phyloP scores from a whole-genome alignment of 257 asterid species.

The Ilex aquifolium region DNA sequence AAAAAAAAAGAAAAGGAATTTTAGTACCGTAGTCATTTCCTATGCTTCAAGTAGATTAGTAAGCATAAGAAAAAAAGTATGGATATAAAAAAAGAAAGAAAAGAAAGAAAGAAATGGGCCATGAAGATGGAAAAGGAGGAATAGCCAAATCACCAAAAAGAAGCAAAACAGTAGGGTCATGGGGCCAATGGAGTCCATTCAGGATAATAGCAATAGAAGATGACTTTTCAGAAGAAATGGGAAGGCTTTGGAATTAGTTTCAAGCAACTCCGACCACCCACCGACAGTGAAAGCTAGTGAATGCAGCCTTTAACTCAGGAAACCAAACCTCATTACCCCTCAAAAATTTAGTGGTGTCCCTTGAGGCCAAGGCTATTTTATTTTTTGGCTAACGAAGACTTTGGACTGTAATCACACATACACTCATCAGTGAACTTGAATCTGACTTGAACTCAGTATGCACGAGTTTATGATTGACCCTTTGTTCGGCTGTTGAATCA shows the following conservation, averaged over 20 bases:
- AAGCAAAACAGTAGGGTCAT: slow-evolving; percentile 22
- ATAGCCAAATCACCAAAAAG: slow-evolving; percentile 18
- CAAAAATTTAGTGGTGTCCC: slow-evolving; percentile 6
- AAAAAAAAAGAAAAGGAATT: no score
- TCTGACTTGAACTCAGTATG: no score
- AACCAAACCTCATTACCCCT: slow-evolving; percentile 1
- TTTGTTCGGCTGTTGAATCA: no score
- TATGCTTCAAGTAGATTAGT: no score
- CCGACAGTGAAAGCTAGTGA: slow-evolving; percentile 31
- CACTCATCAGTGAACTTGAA: no score
- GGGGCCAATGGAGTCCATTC: slow-evolving; percentile 5
- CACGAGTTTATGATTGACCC: no score
- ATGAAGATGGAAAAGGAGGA: slow-evolving; percentile 7
- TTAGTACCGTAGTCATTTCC: no score
- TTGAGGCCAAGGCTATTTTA: slow-evolving; percentile 11
- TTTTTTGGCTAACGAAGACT: background rate
- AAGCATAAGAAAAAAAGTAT: no score
- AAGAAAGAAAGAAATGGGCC: background rate
- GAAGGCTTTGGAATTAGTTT: background rate
- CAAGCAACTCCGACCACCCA: slow-evolving; percentile 28
- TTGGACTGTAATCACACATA: no score
- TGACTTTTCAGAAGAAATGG: slow-evolving; percentile 14
- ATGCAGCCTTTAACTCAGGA: slow-evolving; percentile 12
- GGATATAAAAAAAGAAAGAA: slow-evolving; percentile 3
- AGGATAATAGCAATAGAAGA: slow-evolving; percentile 19